Evolutionary conservation across 768 basidiomycete species (phyloP).

Genomic region (Pulveroboletus sp.): DNA sequence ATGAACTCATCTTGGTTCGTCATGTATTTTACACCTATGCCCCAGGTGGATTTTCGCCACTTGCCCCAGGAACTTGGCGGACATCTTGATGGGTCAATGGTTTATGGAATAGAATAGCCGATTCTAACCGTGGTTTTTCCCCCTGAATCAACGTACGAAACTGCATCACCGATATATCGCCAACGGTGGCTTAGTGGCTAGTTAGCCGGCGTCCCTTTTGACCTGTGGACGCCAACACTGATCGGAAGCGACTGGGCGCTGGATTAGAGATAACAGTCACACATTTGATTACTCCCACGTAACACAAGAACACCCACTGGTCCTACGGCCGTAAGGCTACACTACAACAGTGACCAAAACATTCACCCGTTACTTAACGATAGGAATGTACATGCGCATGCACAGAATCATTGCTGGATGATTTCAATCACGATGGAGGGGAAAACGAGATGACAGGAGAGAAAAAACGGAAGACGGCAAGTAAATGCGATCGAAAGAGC

Average conservation of each 20-base stretch:
- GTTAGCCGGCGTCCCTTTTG: not conserved
- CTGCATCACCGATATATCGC: not conserved
- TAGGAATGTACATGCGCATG: slow-evolving; percentile 27
- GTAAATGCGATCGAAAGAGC: slow-evolving; percentile 19
- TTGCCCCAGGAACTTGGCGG: not conserved
- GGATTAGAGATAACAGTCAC: not conserved
- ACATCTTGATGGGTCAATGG: not conserved
- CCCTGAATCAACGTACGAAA: slow-evolving; percentile 1
- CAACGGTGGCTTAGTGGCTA: slow-evolving; percentile 12
- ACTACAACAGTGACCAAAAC: slow-evolving; percentile 26
- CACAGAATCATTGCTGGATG: slow-evolving; percentile 22
- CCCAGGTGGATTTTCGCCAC: slow-evolving; percentile 2
- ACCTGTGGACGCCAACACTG: no score
- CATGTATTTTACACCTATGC: not conserved
- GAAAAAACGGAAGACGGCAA: slow-evolving; percentile 8
- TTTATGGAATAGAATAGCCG: not conserved
- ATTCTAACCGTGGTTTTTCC: not conserved
- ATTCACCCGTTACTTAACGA: slow-evolving; percentile 26
- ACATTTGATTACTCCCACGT: slow-evolving; percentile 5
- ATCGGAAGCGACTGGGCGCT: not conserved
- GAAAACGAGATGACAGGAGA: slow-evolving; percentile 6
- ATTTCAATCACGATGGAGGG: slow-evolving; percentile 13
- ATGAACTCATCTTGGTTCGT: not conserved
- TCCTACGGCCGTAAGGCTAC: slow-evolving; percentile 19
- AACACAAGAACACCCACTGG: slow-evolving; percentile 1